These are phyloP conservation scores for Hericium coralloides DNA, from an alignment of 768 basidiomycete genomes.

Conservation along the genomic window DNA sequence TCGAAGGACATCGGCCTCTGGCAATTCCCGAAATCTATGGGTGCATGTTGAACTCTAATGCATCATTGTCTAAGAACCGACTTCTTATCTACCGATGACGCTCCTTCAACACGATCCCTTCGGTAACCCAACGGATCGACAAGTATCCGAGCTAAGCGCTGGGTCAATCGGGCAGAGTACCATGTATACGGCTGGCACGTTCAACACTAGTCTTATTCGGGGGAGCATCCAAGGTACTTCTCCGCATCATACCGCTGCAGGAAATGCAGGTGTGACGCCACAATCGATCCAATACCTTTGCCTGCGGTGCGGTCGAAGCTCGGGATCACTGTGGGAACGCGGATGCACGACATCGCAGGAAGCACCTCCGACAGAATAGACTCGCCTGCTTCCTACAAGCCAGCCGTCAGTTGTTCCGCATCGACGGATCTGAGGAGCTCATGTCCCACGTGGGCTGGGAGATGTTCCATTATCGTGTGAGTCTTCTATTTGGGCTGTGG, in stretches of 20 bases:
- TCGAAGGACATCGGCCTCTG: too few relatives aligned
- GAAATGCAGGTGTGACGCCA: background rate
- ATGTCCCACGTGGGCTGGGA: background rate
- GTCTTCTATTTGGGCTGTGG: background rate
- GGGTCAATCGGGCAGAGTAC: background rate
- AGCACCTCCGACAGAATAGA: background rate
- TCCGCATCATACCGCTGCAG: background rate
- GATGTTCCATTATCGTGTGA: background rate
- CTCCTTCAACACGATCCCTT: background rate
- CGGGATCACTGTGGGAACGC: background rate
- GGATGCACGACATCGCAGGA: background rate
- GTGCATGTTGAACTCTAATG: too few relatives aligned
- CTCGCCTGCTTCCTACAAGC: background rate
- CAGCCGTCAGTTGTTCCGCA: background rate
- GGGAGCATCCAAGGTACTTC: background rate
- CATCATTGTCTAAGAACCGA: too few relatives aligned
- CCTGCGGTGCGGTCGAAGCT: background rate
- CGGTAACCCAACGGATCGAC: background rate
- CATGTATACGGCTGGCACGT: background rate
- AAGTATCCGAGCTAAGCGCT: background rate
- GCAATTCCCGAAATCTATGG: too few relatives aligned
- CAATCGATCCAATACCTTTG: background rate
- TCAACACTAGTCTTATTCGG: background rate
- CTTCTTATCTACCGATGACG: background rate
- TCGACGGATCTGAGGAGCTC: background rate